phyloP scores from a whole-genome alignment of 2,329 filamentous ascomycete species.

The Talaromyces sp. region DNA sequence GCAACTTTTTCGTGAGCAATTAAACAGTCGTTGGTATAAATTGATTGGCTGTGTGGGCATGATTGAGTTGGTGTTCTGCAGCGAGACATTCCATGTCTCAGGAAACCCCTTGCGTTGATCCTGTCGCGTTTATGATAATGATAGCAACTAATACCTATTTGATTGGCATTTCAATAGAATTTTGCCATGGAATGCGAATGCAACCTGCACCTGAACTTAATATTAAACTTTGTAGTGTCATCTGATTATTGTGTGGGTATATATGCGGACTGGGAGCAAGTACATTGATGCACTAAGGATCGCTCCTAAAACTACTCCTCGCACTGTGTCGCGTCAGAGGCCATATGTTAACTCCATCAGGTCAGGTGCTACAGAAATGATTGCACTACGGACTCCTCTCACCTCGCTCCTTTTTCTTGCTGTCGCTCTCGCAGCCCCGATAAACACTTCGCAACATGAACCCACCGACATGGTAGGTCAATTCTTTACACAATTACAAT shows the following conservation, averaged over 20 bases:
- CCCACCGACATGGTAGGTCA: background rate
- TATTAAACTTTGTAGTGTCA: background rate
- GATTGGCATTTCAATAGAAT: background rate
- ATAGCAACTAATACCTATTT: background rate
- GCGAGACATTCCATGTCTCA: background rate
- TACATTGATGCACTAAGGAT: no score
- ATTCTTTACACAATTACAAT: background rate
- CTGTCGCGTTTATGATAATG: background rate
- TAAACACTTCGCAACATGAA: background rate
- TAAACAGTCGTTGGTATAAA: background rate
- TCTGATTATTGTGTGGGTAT: background rate
- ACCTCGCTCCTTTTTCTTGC: background rate
- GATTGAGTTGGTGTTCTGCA: background rate
- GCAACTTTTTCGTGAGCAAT: slow-evolving; percentile 12
- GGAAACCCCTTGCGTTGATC: background rate
- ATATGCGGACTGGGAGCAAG: background rate
- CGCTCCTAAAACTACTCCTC: background rate
- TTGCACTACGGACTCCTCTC: background rate
- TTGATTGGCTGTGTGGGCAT: background rate
- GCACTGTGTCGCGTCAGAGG: background rate
- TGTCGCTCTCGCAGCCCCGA: background rate
- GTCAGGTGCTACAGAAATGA: background rate
- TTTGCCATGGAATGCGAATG: background rate
- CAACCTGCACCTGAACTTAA: background rate
- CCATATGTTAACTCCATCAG: background rate